Evolutionary conservation across 306 rosid genomes (phyloP).

Genomic region (Datisca glomerata): DNA sequence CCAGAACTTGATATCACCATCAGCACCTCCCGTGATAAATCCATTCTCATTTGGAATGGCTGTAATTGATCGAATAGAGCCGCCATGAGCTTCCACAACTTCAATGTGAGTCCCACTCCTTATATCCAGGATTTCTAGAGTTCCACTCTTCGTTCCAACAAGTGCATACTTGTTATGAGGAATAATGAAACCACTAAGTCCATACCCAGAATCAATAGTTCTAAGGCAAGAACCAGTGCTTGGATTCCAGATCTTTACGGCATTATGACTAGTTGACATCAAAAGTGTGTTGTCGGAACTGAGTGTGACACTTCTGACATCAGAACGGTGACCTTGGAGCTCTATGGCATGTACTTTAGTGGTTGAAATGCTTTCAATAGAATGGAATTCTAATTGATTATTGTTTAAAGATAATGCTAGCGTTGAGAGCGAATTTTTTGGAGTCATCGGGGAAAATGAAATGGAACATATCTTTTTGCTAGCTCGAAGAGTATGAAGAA

Average conservation of each 20-base stretch:
- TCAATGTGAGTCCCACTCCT: slow-evolving; percentile 75
- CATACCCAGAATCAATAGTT: slow-evolving; percentile 82
- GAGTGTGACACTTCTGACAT: slow-evolving; percentile 76
- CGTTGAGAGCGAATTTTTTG: slow-evolving; percentile 62
- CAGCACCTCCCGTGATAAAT: slow-evolving; percentile 89
- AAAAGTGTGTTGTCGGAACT: slow-evolving; percentile 77
- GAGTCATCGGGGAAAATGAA: slow-evolving; percentile 62
- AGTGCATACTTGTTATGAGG: slow-evolving; percentile 76
- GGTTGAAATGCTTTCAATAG: slow-evolving; percentile 36
- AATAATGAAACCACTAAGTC: slow-evolving; percentile 65
- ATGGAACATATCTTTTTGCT: slow-evolving; percentile 85
- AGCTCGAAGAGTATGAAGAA: slow-evolving; percentile 68
- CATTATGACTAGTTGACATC: slow-evolving; percentile 94
- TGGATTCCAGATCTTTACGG: slow-evolving; percentile 91
- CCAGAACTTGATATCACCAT: slow-evolving; percentile 92
- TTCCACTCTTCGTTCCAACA: slow-evolving; percentile 90
- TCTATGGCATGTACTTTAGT: slow-evolving; percentile 50
- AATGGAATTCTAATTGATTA: slow-evolving; percentile 68
- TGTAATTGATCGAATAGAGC: slow-evolving; percentile 51
- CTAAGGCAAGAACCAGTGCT: slow-evolving; percentile 88
- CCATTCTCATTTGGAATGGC: slow-evolving; percentile 63
- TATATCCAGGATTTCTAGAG: slow-evolving; percentile 67
- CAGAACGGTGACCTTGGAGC: slow-evolving; percentile 92
- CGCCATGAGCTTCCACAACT: slow-evolving; percentile 83
- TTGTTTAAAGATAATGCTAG: slow-evolving; percentile 83